Evolutionary conservation across 2,329 filamentous ascomycete genomes (phyloP).

Genomic region (Botryosphaeria dothidea): DNA sequence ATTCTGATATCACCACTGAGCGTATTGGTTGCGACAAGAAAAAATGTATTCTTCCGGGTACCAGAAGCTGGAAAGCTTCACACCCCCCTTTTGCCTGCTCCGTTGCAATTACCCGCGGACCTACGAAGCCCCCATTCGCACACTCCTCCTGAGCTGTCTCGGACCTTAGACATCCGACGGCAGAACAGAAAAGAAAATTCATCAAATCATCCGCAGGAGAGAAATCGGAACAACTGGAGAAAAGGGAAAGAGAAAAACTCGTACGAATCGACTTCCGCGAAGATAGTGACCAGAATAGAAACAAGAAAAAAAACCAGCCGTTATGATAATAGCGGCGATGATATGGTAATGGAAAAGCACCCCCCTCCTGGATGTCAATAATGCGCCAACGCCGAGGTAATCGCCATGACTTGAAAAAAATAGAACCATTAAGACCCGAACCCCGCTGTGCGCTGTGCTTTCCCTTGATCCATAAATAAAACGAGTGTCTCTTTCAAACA

Average conservation of each 20-base stretch:
- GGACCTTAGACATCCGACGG: background rate
- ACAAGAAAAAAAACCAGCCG: background rate
- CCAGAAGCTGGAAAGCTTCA: background rate
- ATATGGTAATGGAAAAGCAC: background rate
- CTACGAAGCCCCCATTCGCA: background rate
- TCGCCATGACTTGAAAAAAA: constrained; percentile 5
- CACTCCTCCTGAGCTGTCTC: background rate
- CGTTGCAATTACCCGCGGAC: background rate
- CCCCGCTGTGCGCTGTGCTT: background rate
- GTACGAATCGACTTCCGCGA: background rate
- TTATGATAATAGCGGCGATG: background rate
- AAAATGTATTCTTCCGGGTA: background rate
- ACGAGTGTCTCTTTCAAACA: background rate
- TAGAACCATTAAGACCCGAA: background rate
- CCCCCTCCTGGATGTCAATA: background rate
- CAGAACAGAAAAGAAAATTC: background rate
- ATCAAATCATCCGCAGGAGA: constrained; percentile 7
- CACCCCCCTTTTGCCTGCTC: background rate
- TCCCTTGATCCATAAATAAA: background rate
- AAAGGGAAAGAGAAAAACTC: background rate
- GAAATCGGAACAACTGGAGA: background rate
- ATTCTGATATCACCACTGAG: background rate
- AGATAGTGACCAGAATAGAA: background rate
- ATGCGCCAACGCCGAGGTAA: background rate
- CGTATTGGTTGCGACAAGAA: background rate